A percentile compares a stretch with the other conserved stretches of the same genome.
Evolutionary conservation across 257 asterid genomes (phyloP).

Genomic region (Solanum pennellii): DNA sequence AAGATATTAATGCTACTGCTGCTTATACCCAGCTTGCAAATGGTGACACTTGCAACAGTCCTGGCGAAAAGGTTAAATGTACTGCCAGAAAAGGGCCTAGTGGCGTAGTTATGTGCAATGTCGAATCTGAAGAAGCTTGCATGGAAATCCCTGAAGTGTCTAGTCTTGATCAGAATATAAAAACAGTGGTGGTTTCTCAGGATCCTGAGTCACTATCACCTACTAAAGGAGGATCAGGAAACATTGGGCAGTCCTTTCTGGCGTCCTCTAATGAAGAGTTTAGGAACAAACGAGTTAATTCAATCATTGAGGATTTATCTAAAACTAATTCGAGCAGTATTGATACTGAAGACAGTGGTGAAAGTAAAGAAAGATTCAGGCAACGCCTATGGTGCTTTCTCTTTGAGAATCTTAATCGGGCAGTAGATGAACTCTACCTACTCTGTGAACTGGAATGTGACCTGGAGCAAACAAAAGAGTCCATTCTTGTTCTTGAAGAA

Average conservation of each 20-base stretch:
- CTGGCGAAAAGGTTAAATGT: conserved; percentile 8
- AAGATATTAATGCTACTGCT: conserved; percentile 36
- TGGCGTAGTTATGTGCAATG: background rate
- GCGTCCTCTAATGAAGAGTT: conserved; percentile 22
- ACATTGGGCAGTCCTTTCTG: conserved; percentile 14
- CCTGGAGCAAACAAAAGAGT: conserved; percentile 87
- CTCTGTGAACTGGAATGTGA: conserved; percentile 99
- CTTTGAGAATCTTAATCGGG: conserved; percentile 92
- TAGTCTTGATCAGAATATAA: conserved; percentile 12
- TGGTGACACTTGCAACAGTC: background rate
- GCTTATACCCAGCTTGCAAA: conserved; percentile 12
- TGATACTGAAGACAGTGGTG: conserved; percentile 36
- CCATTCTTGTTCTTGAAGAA: conserved; percentile 94
- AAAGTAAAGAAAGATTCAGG: conserved; percentile 93
- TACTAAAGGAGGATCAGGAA: conserved; percentile 19
- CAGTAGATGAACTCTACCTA: conserved; percentile 94
- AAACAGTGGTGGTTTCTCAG: conserved; percentile 3
- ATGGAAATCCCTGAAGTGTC: conserved; percentile 13
- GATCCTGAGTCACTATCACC: conserved; percentile 4
- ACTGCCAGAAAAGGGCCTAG: conserved; percentile 16
- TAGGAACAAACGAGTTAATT: conserved; percentile 12
- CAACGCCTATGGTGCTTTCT: conserved; percentile 99
- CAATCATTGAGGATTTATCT: conserved; percentile 23
- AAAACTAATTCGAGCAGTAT: conserved; percentile 20
- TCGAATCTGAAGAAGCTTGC: conserved; percentile 4